phyloP scores from a whole-genome alignment of 2,329 filamentous ascomycete species.

The Xylaria sp. region DNA sequence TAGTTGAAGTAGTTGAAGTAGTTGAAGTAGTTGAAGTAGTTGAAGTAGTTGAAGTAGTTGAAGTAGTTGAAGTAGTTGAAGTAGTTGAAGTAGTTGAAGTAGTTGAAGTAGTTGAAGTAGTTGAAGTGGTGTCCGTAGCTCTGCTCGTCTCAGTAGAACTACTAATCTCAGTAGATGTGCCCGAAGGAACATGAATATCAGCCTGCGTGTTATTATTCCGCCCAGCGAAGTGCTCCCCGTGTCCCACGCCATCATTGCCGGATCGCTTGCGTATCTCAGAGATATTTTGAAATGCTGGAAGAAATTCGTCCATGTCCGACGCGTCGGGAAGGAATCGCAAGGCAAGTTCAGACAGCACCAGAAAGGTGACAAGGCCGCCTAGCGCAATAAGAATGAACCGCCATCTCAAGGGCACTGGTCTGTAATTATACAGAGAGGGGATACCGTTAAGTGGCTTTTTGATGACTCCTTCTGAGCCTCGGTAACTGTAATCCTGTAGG shows the following conservation, averaged over 20 bases:
- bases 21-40: too few species aligned
- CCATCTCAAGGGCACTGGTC: slow-evolving; percentile 38
- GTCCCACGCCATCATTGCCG: background rate
- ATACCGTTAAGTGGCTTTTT: slow-evolving; percentile 30
- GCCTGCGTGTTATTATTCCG: slow-evolving; percentile 33
- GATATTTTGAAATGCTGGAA: slow-evolving; percentile 32
- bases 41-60: background rate
- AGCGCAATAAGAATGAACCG: slow-evolving; percentile 36
- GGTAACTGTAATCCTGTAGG: slow-evolving; percentile 36
- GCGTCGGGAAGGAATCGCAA: slow-evolving; percentile 45
- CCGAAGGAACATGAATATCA: background rate
- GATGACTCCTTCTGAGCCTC: slow-evolving; percentile 39
- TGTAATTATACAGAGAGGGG: slow-evolving; percentile 40
- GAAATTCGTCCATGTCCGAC: slow-evolving; percentile 17
- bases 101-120: background rate
- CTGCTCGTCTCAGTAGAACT: background rate
- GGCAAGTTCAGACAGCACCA: slow-evolving; percentile 44
- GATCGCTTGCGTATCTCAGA: slow-evolving; percentile 38
- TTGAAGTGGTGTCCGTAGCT: background rate
- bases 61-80: too few species aligned
- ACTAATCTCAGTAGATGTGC: background rate
- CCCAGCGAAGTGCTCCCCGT: slow-evolving; percentile 5
- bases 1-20: background rate
- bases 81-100: background rate
- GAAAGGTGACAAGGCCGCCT: slow-evolving; percentile 37